Base-by-base conservation (phyloP, 106 monocot species). In the Dioscorea alata region DNA sequence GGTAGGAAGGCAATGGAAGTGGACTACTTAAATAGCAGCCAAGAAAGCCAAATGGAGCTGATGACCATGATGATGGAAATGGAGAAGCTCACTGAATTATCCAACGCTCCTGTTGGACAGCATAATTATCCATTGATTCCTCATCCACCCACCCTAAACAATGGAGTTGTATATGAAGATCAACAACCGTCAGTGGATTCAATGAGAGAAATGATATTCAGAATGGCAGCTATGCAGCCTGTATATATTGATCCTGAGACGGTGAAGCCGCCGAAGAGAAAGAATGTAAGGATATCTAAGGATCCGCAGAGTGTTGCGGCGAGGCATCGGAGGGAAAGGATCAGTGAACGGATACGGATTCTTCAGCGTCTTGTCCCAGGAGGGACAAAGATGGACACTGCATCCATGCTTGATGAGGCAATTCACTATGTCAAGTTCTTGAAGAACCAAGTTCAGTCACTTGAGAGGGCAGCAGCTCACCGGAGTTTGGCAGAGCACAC, bases 151-250 rank as follows among this genome's bases (percentile, higher is more conserved):
- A 28, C 28, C 3, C 2, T 28, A 3, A 28, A 28, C 28, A 28
- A 28, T 28, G 28, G 28, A 28, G 1, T 28, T 28, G 1, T 28
- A 3, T 28, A 28, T 3, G 28, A 28, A 28, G 28, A 28, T 1
- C 28, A 28, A 3, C 28, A 28, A 28, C 28, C 28, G 28, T 28
- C 28, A 28, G 28, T 90, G 14, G 90, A 86, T 7, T 80, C 80
- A 35, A 81, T 90, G 86, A 90, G 86, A 78, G 90, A 90, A 67
- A 86, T 90, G 90, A 90, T 86, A 78, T 90, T 86, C 90, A 70
- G 74, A 66, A 83, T 90, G 14, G 90, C 90, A 0, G 80, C 86
- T 50, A 90, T 90, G 90, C 90, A 90, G 61, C 90, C 90, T 7
- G 86, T 90, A 28, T 83, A 90, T 64, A 90, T 90, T 69, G 90